A percentile compares a stretch with the other conserved stretches of the same genome.
These are phyloP conservation scores for Blastocystis sp. DNA, from an alignment of 352 stramenopile genomes.

Conservation along the genomic window DNA sequence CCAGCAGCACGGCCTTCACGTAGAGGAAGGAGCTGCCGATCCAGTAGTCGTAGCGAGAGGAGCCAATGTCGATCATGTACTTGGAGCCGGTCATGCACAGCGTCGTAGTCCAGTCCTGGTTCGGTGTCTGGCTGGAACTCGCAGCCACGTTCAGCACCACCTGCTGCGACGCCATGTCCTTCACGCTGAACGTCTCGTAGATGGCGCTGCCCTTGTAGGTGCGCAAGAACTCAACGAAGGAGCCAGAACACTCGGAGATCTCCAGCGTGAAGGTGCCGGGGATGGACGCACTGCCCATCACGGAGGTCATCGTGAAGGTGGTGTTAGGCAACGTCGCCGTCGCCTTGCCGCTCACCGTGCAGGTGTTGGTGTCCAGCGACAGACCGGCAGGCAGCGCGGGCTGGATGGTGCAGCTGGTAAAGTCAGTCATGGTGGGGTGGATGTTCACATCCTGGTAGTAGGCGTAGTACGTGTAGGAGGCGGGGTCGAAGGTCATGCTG, in stretches of 20 bases:
- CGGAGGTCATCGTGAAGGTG: neutral
- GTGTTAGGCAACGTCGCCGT: neutral
- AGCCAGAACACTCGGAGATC: neutral
- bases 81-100: neutral
- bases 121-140: neutral
- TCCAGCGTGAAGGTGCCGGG: neutral
- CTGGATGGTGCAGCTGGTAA: neutral
- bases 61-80: neutral
- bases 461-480: slow-evolving; percentile 1
- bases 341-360: neutral
- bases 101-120: slow-evolving; percentile 1
- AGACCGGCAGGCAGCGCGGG: slow-evolving; percentile 5
- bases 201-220: neutral
- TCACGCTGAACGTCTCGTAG: slow-evolving; percentile 7
- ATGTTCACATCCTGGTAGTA: slow-evolving; percentile 12
- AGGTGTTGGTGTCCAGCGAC: neutral
- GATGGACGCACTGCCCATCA: neutral
- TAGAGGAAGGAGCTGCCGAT: neutral
- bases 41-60: slow-evolving; percentile 4
- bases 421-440: neutral
- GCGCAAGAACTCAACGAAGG: neutral
- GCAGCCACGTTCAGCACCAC: slow-evolving; percentile 19
- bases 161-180: slow-evolving; percentile 2
- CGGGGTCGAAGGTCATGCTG: neutral
- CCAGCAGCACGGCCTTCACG: slow-evolving; percentile 16